Base-by-base conservation (phyloP, 352 stramenopile genomes). In the Phytophthora meadii region DNA sequence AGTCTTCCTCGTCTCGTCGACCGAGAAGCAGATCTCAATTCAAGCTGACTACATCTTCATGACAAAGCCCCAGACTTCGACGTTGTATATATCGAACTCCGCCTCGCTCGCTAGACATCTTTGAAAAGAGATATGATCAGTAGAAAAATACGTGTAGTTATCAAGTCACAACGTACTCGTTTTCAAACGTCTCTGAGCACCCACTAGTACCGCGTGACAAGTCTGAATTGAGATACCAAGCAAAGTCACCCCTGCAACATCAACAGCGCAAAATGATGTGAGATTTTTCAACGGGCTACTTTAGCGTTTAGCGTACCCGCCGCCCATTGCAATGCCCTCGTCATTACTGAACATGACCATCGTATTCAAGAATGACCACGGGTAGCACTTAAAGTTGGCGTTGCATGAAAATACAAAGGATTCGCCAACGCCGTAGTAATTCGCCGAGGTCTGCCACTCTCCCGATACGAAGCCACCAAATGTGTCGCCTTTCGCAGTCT, bases 301-400 rank as follows among this genome's bases (percentile, higher is more conserved):
- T 54, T 36, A 51, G 9, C 3, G 11, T 3, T 55, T n/a, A 51
- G 70, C 77, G 10, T 72, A 87, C 78, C 84, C 84, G 41, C 84
- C 84, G 42, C 84, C 84, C 84, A 93, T 93, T 15, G 82, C 84
- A 46, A 93, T 90, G 4, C 71, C 83, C 32, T 75, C 60, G 19
- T 85, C 65, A 45, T 88, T 89, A 72, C 82, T 91, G 54, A 86
- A 62, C 84, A 93, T 91, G 65, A 87, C 74, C 75, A 93, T 89
- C 2, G 70, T 57, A 57, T 93, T 88, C 22, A 72, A 69, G 42
- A 67, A 74, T n/a, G 76, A 84, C 82, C 84, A 93, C 12, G 59
- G 64, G 48, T 89, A 91, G 14, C 71, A 64, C 53, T 90, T 78
- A 52, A 89, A 93, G 34, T 64, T 63, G 1, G 84, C 74, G 14